Base-by-base conservation (phyloP, 2,329 filamentous ascomycete species). In the Colletotrichum cordylinicola region DNA sequence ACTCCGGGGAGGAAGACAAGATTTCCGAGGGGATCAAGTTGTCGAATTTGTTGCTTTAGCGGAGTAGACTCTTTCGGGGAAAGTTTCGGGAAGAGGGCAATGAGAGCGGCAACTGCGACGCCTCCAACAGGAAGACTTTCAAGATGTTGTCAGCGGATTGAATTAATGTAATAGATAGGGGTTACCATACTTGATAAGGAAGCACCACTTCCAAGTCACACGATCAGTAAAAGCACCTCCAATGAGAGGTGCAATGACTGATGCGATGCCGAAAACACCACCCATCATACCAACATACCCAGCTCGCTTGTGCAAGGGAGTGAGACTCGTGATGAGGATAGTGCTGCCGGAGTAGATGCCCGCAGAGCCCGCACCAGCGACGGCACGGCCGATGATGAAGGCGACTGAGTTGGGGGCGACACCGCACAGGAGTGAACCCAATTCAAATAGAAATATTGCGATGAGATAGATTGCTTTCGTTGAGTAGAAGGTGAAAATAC, bases 351-450 rank as follows among this genome's bases (percentile, higher is more conserved):
- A 88, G 70, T 89, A 87, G 67, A 90, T 80, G 24, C 88, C 88
- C 6, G 87, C 88, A 8, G 86, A 87, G 35, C 89, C 89, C 70
- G 90, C 83, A 65, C 89, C 89, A 15, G 88, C 87, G 58, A 91
- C 80, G 18, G 89, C 88, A n/a, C 89, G 84, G 2, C 89, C 89
- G 3, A 90, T 82, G 67, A 91, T 90, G 61, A 91, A 87, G 29
- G 86, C 84, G 4, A 84, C 84, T 21, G 87, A 89, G 8, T 80
- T 83, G 0, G 87, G 87, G 2, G 88, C 85, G 3, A 86, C 81
- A 43, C 85, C 88, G 27, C 84, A 86, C 31, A 88, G 72, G 65
- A 87, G 77, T 31, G 83, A 86, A 29, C 87, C 87, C 18, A 87
- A 35, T 77, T 87, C 85, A 67, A 87, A 87, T 77, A 87, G 81